Evolutionary conservation across 805 yeast species (phyloP).

Genomic region (Cyberlindnera euphorbiiphila): DNA sequence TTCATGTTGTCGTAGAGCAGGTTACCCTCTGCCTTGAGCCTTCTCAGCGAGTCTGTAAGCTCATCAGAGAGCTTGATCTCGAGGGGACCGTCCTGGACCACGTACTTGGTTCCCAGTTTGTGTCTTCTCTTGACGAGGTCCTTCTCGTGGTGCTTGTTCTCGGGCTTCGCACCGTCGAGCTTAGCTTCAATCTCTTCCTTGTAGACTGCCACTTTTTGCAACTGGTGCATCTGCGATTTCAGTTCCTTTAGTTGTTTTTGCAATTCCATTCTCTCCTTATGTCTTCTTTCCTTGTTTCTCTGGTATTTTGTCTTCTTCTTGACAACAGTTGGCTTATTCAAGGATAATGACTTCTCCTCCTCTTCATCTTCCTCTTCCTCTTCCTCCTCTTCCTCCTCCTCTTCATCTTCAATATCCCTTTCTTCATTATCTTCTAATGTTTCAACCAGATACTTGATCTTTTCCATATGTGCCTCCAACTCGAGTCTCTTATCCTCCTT

Average conservation of each 20-base stretch:
- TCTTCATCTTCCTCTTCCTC: constrained; percentile 38
- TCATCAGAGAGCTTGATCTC: constrained; percentile 89
- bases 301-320: constrained; percentile 75
- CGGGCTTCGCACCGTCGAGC: constrained; percentile 27
- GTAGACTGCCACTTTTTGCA: constrained; percentile 43
- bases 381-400: constrained; percentile 32
- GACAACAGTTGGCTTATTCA: constrained; percentile 62
- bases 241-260: constrained; percentile 54
- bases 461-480: constrained; percentile 58
- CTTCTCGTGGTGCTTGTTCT: constrained; percentile 15
- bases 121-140: constrained; percentile 28
- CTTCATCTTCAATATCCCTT: constrained; percentile 37
- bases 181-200: constrained; percentile 28
- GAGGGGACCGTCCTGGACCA: constrained; percentile 43
- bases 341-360: constrained; percentile 48
- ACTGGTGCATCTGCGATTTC: constrained; percentile 56
- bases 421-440: constrained; percentile 59
- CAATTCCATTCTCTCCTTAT: constrained; percentile 53
- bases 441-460: constrained; percentile 62
- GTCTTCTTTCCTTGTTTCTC: constrained; percentile 66
- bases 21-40: constrained; percentile 87
- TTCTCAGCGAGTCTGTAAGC: constrained; percentile 77
- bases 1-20: constrained; percentile 77
- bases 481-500: constrained; percentile 61
- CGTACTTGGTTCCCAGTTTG: constrained; percentile 43